A percentile compares a stretch with the other conserved stretches of the same genome.
Evolutionary conservation across 768 basidiomycete species (phyloP).

Genomic region (Suillus discolor): DNA sequence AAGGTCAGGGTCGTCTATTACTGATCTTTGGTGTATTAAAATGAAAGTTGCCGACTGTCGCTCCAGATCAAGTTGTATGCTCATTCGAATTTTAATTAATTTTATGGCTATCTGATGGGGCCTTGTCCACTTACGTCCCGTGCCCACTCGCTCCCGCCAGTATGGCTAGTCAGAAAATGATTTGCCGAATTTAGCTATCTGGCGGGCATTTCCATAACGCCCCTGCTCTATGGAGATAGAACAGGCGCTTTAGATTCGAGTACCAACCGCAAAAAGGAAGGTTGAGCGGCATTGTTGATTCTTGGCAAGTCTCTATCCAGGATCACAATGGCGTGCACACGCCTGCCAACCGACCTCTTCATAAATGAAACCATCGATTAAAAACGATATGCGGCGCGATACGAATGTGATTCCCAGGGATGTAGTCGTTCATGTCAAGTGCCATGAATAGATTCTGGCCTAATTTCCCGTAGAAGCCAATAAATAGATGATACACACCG

Average conservation of each 20-base stretch:
- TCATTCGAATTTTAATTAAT: conserved; percentile 23
- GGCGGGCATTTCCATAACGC: conserved; percentile 26
- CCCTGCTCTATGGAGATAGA: conserved; percentile 19
- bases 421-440: conserved; percentile 12
- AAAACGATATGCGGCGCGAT: conserved; percentile 17
- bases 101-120: conserved; percentile 25
- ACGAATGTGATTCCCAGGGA: conserved; percentile 14
- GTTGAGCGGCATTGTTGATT: conserved; percentile 28
- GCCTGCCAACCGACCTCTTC: conserved; percentile 19
- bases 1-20: background rate
- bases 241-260: conserved; percentile 21
- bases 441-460: conserved; percentile 16
- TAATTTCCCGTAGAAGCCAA: conserved; percentile 10
- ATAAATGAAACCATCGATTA: conserved; percentile 32
- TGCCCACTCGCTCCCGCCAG: conserved; percentile 34
- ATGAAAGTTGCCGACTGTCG: conserved; percentile 1
- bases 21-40: conserved; percentile 5
- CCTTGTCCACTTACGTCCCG: conserved; percentile 32
- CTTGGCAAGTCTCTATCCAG: conserved; percentile 13
- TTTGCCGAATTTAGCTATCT: conserved; percentile 18
- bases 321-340: conserved; percentile 13
- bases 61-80: conserved; percentile 7
- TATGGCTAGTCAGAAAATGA: conserved; percentile 18
- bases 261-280: conserved; percentile 29
- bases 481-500: conserved; percentile 8